Conservation (phyloP, 352 stramenopile species). For the Globisporangium irregulare region DNA sequence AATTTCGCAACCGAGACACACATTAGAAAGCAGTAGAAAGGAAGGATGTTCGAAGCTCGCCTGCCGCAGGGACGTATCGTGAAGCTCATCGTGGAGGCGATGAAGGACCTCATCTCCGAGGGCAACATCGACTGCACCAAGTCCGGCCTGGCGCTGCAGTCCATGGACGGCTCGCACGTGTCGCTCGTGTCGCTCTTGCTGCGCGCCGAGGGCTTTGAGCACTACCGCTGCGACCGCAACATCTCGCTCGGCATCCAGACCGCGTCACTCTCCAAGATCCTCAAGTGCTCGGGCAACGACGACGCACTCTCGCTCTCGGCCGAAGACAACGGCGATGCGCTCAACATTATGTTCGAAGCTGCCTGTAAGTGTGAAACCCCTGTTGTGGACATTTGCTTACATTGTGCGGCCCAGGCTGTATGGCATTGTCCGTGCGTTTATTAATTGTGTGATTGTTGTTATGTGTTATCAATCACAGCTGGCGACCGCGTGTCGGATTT, state of each 20-base stretch:
- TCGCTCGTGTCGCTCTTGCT: constrained; percentile 96
- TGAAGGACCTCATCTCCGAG: constrained; percentile 99
- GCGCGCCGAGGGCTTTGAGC: constrained; percentile 93
- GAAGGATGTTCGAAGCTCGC: constrained; percentile 98
- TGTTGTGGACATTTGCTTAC: not conserved
- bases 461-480: constrained; percentile 28
- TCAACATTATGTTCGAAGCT: constrained; percentile 98
- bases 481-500: constrained; percentile 94
- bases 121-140: constrained; percentile 97
- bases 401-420: not conserved
- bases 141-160: constrained; percentile 92
- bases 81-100: constrained; percentile 99
- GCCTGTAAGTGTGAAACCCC: constrained; percentile 54
- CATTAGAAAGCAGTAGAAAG: not conserved
- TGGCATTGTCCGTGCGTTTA: not conserved
- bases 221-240: constrained; percentile 98
- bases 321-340: constrained; percentile 94
- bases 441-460: not conserved
- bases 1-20: constrained; percentile 30
- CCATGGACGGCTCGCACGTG: constrained; percentile 99
- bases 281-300: constrained; percentile 99
- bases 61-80: constrained; percentile 96
- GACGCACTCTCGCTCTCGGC: constrained; percentile 98
- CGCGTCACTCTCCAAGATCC: constrained; percentile 97
- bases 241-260: constrained; percentile 98